Conservation (phyloP, 805 yeast genomes). For the Teunomyces atbi region DNA sequence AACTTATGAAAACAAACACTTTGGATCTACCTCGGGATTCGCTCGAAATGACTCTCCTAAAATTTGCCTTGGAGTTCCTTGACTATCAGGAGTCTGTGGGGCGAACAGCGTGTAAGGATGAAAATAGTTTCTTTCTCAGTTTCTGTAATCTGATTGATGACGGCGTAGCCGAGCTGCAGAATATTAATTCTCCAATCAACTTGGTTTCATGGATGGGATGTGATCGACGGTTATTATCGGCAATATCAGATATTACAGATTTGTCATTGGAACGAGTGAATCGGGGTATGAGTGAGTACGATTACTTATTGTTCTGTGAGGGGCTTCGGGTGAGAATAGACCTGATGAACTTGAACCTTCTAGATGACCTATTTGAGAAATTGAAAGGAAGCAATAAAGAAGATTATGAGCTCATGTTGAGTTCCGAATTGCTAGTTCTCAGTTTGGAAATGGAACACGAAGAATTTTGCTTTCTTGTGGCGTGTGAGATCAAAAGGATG, state of each 20-base stretch:
- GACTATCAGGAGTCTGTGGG: slow-evolving; percentile 27
- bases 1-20: slow-evolving; percentile 13
- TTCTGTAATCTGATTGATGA: slow-evolving; percentile 9
- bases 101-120: slow-evolving; percentile 28
- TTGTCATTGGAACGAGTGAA: slow-evolving; percentile 26
- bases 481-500: slow-evolving; percentile 27
- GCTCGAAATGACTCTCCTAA: slow-evolving; percentile 18
- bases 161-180: background rate
- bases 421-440: background rate
- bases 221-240: slow-evolving; percentile 20
- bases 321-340: slow-evolving; percentile 16
- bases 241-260: slow-evolving; percentile 32
- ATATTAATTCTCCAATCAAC: slow-evolving; percentile 9
- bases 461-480: slow-evolving; percentile 25
- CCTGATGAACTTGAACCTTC: slow-evolving; percentile 12
- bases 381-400: background rate
- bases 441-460: slow-evolving; percentile 10
- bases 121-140: slow-evolving; percentile 20
- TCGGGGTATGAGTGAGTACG: slow-evolving; percentile 11
- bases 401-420: background rate
- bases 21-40: slow-evolving; percentile 18
- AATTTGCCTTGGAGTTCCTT: slow-evolving; percentile 23
- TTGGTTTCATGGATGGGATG: slow-evolving; percentile 34
- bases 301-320: slow-evolving; percentile 14
- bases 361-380: slow-evolving; percentile 10